Evolutionary conservation across 208 protist species (phyloP).

Genomic region (Wallacemonas sp.): DNA sequence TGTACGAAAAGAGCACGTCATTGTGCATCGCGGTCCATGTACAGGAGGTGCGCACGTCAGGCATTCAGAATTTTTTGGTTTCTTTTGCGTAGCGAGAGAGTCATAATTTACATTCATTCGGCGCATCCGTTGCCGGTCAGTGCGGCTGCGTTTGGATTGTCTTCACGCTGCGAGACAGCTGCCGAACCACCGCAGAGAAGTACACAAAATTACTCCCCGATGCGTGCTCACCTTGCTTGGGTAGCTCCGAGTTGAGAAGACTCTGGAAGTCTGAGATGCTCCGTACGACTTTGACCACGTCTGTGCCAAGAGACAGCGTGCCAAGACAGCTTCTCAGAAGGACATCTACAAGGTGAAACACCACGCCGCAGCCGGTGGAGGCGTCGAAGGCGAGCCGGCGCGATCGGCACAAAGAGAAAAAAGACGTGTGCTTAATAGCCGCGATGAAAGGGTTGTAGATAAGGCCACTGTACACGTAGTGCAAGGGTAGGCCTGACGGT

Average conservation of each 20-base stretch:
- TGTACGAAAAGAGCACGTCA: not conserved
- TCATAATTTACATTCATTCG: not conserved
- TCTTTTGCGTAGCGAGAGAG: not conserved
- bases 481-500: conserved; percentile 11
- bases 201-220: conserved; percentile 89
- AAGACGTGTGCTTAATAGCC: conserved; percentile 69
- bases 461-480: conserved; percentile 88
- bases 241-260: conserved; percentile 79
- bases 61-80: no score
- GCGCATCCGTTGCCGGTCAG: not conserved
- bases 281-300: conserved; percentile 33
- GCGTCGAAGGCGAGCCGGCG: conserved; percentile 75
- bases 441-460: conserved; percentile 90
- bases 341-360: conserved; percentile 88
- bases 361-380: conserved; percentile 43
- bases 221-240: conserved; percentile 84
- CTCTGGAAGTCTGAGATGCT: conserved; percentile 78
- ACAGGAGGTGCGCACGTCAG: no score
- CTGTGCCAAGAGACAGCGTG: conserved; percentile 62
- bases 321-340: conserved; percentile 83
- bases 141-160: conserved; percentile 1
- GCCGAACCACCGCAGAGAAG: conserved; percentile 74
- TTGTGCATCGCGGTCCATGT: no score
- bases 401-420: conserved; percentile 82
- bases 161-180: conserved; percentile 54